Conservation (phyloP, 2,329 filamentous ascomycete species). For the Elsinoe batatas region DNA sequence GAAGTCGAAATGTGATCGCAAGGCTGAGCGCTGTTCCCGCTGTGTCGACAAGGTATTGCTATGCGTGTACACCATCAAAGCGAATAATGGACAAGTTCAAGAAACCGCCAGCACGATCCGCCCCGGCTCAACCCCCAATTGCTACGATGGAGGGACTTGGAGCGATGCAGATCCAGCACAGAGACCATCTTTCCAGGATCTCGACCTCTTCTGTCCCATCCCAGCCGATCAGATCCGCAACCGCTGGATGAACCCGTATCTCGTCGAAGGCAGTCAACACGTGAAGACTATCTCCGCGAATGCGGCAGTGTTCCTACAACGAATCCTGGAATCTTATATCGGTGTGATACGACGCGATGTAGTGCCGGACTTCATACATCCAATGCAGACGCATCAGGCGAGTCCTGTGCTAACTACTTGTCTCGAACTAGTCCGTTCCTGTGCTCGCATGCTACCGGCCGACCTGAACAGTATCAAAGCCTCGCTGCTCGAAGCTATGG, state of each 20-base stretch:
- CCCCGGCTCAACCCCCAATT: neutral
- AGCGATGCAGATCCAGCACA: neutral
- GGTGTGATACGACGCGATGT: neutral
- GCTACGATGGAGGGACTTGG: no score
- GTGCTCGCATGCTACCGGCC: neutral
- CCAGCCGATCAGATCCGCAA: conserved; percentile 15
- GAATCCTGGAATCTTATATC: neutral
- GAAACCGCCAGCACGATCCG: neutral
- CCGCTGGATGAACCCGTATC: neutral
- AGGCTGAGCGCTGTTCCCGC: neutral
- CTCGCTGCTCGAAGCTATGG: neutral
- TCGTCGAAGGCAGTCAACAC: neutral
- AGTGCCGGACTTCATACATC: neutral
- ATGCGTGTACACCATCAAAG: neutral
- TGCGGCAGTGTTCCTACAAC: neutral
- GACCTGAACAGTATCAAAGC: neutral
- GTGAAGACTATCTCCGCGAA: neutral
- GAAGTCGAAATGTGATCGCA: neutral
- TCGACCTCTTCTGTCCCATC: conserved; percentile 21
- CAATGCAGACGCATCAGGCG: neutral
- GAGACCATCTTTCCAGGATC: neutral
- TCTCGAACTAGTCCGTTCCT: neutral
- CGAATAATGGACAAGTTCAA: neutral
- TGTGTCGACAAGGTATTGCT: neutral
- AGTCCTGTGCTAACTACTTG: neutral